phyloP scores from a whole-genome alignment of 2,329 filamentous ascomycete genomes.

The Aspergillaceae sp. region DNA sequence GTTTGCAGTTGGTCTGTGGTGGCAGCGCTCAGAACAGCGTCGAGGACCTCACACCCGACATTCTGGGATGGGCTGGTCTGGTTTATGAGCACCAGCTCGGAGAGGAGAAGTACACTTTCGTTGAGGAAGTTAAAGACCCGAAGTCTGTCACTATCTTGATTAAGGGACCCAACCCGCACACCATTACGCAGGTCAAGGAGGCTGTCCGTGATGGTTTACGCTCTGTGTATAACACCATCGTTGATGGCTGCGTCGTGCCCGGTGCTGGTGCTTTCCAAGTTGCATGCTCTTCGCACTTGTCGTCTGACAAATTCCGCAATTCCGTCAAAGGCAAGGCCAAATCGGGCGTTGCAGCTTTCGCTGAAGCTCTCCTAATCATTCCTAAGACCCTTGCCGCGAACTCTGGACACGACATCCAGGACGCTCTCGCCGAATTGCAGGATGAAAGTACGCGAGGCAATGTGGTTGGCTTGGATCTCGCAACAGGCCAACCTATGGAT shows the following conservation, averaged over 20 bases:
- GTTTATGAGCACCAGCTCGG: constrained; percentile 97
- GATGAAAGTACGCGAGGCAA: constrained; percentile 80
- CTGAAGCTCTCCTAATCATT: constrained; percentile 88
- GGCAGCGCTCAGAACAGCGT: constrained; percentile 91
- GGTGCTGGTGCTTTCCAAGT: constrained; percentile 95
- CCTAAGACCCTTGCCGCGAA: constrained; percentile 97
- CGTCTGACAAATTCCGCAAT: constrained; percentile 77
- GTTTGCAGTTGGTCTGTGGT: constrained; percentile 87
- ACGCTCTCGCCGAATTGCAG: constrained; percentile 77
- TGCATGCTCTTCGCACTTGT: constrained; percentile 77
- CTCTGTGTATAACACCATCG: constrained; percentile 98
- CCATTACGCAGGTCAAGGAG: constrained; percentile 92
- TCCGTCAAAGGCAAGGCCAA: constrained; percentile 96
- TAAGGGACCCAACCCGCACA: constrained; percentile 95
- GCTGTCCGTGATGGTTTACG: constrained; percentile 90
- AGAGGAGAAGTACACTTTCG: constrained; percentile 98
- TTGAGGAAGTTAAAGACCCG: constrained; percentile 96
- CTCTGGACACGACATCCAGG: constrained; percentile 92
- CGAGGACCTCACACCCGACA: constrained; percentile 77
- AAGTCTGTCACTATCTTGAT: constrained; percentile 97
- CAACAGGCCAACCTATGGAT: constrained; percentile 88
- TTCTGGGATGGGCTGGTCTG: constrained; percentile 89
- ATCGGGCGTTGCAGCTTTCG: constrained; percentile 89
- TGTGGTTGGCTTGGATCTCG: constrained; percentile 74
- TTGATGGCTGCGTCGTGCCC: constrained; percentile 91